Base-by-base conservation (phyloP, 176 grass and related monocot genomes). In the Poa annua region DNA sequence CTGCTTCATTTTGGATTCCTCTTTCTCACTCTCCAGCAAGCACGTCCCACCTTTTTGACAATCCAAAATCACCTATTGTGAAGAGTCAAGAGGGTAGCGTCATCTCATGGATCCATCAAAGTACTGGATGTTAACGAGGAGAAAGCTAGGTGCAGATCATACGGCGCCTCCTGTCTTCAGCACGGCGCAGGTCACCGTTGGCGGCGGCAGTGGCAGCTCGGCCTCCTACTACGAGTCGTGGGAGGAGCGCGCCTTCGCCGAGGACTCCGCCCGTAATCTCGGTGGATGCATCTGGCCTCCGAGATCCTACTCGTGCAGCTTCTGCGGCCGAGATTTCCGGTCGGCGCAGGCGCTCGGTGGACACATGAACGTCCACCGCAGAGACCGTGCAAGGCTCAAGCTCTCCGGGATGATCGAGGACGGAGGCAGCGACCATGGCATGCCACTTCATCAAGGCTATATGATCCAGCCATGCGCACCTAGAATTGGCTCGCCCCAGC, bases 361-460 rank as follows among this genome's bases (percentile, higher is more conserved):
- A 26, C 91, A 92, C 87, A 92, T 92, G 91, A 92, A 92, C 85
- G 87, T 92, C 29, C 91, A 92, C 87, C 73, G 91, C 54, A 84
- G 85, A 61, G 91, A 92, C 26, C 55, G 91, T 14, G 87, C 91
- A 8, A 78, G 81, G 85, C 85, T 92, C 48, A 89, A 85, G 65
- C 85, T 83, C 19, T 66, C 57, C 8, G 74, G 36, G 5, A 24
- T 14, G 54, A 11, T 13, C 38, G 77, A 59, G 42, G 81, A 52
- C 4, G 69, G 35, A 8, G 68, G 56, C 60, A 22, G 35, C 16
- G 66, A 60, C 24, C 68, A 75, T n/a, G 71, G 26, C 74, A n/a
- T 68, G 80, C 61, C 38, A 3, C 71, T 32, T 0, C 71, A 60
- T 35, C 85, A 82, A 20, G 75, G 39, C 25, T 82, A 82, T 64